Conservation (phyloP, 2,329 filamentous ascomycete species). For the Albophoma yamanashiensis region DNA sequence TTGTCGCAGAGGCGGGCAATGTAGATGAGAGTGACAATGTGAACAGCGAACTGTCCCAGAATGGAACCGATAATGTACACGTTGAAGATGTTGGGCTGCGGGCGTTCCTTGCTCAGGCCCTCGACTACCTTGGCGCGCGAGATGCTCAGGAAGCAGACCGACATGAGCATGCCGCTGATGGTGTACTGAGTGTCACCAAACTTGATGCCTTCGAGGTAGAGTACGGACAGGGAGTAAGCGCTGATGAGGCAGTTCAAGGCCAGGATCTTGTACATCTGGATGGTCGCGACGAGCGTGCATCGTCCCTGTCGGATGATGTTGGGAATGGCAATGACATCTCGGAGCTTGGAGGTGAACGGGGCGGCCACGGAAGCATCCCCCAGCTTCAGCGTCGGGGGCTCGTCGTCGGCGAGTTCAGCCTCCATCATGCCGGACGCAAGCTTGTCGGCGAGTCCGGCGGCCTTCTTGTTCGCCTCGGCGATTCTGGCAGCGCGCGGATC, state of each 20-base stretch:
- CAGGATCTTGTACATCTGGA: slow-evolving; percentile 99
- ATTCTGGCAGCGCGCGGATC: slow-evolving; percentile 21
- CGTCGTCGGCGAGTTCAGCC: slow-evolving; percentile 72
- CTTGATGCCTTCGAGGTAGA: slow-evolving; percentile 98
- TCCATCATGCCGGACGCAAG: slow-evolving; percentile 85
- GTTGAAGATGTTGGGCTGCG: slow-evolving; percentile 98
- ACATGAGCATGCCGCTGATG: slow-evolving; percentile 99
- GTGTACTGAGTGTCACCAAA: slow-evolving; percentile 98
- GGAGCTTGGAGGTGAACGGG: slow-evolving; percentile 94
- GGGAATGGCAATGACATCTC: slow-evolving; percentile 91
- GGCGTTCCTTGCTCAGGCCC: slow-evolving; percentile 88
- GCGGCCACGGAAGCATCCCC: slow-evolving; percentile 95
- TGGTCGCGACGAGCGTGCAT: slow-evolving; percentile 94
- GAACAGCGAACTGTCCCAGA: slow-evolving; percentile 91
- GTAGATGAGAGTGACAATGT: slow-evolving; percentile 90
- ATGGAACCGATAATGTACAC: slow-evolving; percentile 97
- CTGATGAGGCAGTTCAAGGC: slow-evolving; percentile 96
- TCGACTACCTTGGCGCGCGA: slow-evolving; percentile 96
- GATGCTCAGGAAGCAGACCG: slow-evolving; percentile 96
- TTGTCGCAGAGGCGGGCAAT: slow-evolving; percentile 80
- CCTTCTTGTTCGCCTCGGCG: slow-evolving; percentile 58
- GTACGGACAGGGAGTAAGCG: slow-evolving; percentile 89
- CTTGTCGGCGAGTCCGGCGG: slow-evolving; percentile 73
- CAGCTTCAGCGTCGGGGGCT: slow-evolving; percentile 92
- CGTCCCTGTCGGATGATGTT: slow-evolving; percentile 98